A percentile compares a stretch with the other conserved stretches of the same genome.
These are phyloP conservation scores for Przewalskia tangutica DNA, from an alignment of 257 asterid species.

Conservation along the genomic window DNA sequence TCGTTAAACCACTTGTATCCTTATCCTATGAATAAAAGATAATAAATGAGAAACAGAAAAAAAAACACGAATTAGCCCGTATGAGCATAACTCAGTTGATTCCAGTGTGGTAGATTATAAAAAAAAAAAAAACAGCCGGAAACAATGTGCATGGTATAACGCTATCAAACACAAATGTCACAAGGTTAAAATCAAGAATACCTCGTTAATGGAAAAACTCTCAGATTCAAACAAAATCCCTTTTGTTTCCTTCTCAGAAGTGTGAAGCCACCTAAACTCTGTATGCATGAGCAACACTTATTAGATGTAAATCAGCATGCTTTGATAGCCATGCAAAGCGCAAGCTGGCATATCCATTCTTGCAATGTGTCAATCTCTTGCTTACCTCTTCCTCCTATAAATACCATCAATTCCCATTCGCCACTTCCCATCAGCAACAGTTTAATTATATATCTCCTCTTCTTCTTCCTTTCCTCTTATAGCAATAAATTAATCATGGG, in stretches of 20 bases:
- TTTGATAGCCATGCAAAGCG: conserved; percentile 5
- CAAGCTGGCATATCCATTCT: conserved; percentile 22
- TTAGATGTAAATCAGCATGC: conserved; percentile 8
- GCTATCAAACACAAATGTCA: neutral
- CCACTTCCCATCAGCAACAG: conserved; percentile 16
- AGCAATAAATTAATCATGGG: conserved; percentile 18
- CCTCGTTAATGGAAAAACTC: neutral
- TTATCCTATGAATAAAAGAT: neutral
- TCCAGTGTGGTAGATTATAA: too few species aligned
- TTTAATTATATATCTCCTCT: neutral
- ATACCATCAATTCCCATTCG: conserved; percentile 6
- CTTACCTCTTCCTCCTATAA: conserved; percentile 10
- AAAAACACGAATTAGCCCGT: too few species aligned
- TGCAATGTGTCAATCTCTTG: conserved; percentile 36
- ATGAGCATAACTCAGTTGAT: too few species aligned
- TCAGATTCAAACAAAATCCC: neutral
- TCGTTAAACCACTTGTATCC: neutral
- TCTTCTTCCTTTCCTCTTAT: neutral
- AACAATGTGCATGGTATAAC: neutral
- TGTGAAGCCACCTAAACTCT: neutral
- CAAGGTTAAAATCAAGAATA: neutral
- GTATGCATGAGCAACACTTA: neutral
- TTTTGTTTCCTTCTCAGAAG: neutral
- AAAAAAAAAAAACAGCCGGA: too few species aligned
- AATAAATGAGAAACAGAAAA: neutral